These are phyloP conservation scores for Chloris gayana DNA, from an alignment of 176 grass and related monocot genomes.

Conservation along the genomic window DNA sequence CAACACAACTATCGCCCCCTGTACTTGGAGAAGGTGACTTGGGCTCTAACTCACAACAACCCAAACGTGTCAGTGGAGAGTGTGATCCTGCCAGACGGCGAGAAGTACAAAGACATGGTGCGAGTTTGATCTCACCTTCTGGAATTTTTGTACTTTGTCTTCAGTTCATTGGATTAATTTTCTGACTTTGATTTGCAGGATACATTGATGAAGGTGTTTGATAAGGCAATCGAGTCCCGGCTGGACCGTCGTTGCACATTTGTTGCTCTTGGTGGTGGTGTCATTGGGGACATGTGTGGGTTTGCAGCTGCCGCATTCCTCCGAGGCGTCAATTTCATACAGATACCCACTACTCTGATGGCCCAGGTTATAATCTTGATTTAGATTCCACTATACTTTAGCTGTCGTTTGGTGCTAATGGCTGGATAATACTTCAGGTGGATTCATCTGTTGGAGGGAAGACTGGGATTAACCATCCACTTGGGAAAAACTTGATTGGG, in stretches of 20 bases:
- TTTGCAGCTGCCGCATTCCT: conserved; percentile 82
- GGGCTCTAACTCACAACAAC: conserved; percentile 78
- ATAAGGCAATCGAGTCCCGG: conserved; percentile 75
- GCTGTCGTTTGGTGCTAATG: conserved; percentile 15
- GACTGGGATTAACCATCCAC: conserved; percentile 85
- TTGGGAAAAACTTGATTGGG: conserved; percentile 89
- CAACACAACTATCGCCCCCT: conserved; percentile 84
- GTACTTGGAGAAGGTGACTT: conserved; percentile 88
- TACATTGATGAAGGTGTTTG: conserved; percentile 89
- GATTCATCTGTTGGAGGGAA: conserved; percentile 98
- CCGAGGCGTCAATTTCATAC: conserved; percentile 98
- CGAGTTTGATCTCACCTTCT: not conserved
- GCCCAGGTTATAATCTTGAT: conserved; percentile 64
- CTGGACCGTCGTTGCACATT: conserved; percentile 84
- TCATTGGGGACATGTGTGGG: conserved; percentile 96
- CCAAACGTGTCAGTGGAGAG: conserved; percentile 74
- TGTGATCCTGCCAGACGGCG: conserved; percentile 89
- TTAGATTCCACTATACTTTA: conserved; percentile 17
- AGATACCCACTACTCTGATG: conserved; percentile 98
- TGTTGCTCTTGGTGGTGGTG: conserved; percentile 84
- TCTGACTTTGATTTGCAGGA: conserved; percentile 49
- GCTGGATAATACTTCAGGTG: conserved; percentile 54
- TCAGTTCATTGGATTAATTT: not conserved
- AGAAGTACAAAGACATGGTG: conserved; percentile 95
- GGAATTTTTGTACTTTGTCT: not conserved